Base-by-base conservation (phyloP, 495 filamentous ascomycete genomes). In the Daldinia bambusicola region DNA sequence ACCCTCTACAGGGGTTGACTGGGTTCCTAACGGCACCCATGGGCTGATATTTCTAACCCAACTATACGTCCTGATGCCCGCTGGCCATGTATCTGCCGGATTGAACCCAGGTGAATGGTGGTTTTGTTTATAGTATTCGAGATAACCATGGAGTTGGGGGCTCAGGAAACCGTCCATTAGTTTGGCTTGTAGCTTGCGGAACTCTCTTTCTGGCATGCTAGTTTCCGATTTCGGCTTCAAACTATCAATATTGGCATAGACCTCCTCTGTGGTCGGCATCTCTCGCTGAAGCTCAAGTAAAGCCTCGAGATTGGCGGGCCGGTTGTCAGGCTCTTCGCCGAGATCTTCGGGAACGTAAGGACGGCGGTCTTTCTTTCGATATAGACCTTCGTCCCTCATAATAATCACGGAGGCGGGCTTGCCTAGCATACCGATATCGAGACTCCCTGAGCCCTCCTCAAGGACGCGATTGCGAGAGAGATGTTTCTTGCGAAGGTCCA, bases 121-220 rank as follows among this genome's bases (percentile, higher is more conserved):
- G 1, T 26, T 37, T 16, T 51, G 26, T 9, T 22, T 65, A 26
- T 61, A 34, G 64, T 61, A 59, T 7, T 61, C 18, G 48, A 83
- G 61, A 56, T 87, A 88, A 14, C 57, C 63, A 18, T 41, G 34
- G 16, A 88, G 73, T 52, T 88, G 85, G 0, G 55, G 7, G 18
- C 5, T 72, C 5, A 82, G 79, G 65, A 87, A 88, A 13, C 83
- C 82, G 4, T 75, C 38, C 6, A 73, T 48, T 14, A 88, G 71
- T 7, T 68, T 66, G 5, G 69, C 16, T n/a, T 76, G 71, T 32
- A 88, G 75, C n/a, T 71, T 67, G 6, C 70, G 71, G 53, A 85
- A 84, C 3, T 82, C 76, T 4, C 68, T 74, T 31, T 78, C 70
- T 0, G 56, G 69, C n/a, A 84, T 45, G 22, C 74, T 41, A 16